Percentiles rank a stretch among this genome's conserved stretches.
Evolutionary conservation across 345 rosid species (phyloP).

Genomic region (Noccaea caerulescens): DNA sequence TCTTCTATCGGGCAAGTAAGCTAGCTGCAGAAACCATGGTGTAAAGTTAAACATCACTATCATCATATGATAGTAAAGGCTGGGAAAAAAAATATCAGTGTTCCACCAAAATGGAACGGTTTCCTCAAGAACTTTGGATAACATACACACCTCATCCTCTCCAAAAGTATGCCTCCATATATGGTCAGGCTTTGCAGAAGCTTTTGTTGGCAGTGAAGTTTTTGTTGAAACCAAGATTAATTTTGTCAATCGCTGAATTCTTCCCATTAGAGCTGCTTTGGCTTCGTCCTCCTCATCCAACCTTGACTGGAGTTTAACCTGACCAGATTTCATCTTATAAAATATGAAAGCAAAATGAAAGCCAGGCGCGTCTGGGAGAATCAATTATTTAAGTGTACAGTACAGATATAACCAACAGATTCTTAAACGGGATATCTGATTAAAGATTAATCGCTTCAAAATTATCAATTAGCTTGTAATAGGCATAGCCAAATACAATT

Average conservation of each 20-base stretch:
- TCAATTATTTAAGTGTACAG: background rate
- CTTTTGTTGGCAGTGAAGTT: constrained; percentile 68
- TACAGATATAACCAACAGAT: constrained; percentile 26
- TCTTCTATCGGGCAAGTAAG: constrained; percentile 70
- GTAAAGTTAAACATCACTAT: constrained; percentile 32
- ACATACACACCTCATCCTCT: constrained; percentile 72
- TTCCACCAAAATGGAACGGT: constrained; percentile 16
- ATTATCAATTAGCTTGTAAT: background rate
- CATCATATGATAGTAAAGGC: constrained; percentile 19
- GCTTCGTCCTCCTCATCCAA: constrained; percentile 99
- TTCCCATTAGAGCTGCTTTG: constrained; percentile 98
- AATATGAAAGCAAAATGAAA: constrained; percentile 23
- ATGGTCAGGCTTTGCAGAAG: constrained; percentile 67
- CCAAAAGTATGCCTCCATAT: constrained; percentile 73
- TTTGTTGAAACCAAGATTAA: constrained; percentile 98
- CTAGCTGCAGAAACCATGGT: constrained; percentile 39
- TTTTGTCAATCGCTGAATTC: constrained; percentile 95
- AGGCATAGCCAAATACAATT: constrained; percentile 5
- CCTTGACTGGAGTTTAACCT: constrained; percentile 95
- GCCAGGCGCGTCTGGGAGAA: constrained; percentile 16
- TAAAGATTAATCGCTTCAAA: constrained; percentile 1
- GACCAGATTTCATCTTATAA: constrained; percentile 80
- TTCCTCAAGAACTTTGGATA: constrained; percentile 10
- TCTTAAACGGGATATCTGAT: background rate
- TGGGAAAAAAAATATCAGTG: constrained; percentile 2